These are phyloP conservation scores for Huiozyma naganishii DNA, from an alignment of 805 yeast genomes.

Conservation along the genomic window DNA sequence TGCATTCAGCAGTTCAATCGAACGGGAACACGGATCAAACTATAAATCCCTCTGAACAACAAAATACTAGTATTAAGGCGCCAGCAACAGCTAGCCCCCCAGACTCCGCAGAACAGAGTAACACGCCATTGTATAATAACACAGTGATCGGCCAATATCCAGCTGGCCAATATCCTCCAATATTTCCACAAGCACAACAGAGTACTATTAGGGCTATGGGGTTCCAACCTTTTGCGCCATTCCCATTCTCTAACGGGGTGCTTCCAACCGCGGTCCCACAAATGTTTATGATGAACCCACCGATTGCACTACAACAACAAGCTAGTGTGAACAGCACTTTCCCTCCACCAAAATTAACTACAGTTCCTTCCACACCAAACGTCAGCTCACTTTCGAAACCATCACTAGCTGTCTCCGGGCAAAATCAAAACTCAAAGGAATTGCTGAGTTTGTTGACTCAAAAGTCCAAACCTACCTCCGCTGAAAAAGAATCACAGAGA, in stretches of 20 bases:
- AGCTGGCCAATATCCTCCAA: not conserved
- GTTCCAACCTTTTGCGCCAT: constrained; percentile 27
- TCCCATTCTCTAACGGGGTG: constrained; percentile 20
- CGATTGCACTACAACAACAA: constrained; percentile 3
- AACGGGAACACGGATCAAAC: not conserved
- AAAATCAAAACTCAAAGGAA: constrained; percentile 7
- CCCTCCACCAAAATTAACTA: not conserved
- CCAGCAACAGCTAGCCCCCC: not conserved
- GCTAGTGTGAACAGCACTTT: not conserved
- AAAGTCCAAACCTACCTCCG: not conserved
- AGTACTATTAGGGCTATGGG: constrained; percentile 4
- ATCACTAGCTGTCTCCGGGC: constrained; percentile 20
- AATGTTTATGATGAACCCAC: constrained; percentile 1
- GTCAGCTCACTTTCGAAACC: constrained; percentile 32
- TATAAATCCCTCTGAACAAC: not conserved
- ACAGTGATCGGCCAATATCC: not conserved
- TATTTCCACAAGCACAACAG: constrained; percentile 7
- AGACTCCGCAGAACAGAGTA: not conserved
- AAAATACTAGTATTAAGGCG: too few species aligned
- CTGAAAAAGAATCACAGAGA: not conserved
- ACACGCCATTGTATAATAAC: not conserved
- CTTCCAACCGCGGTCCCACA: constrained; percentile 7
- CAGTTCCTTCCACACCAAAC: constrained; percentile 26
- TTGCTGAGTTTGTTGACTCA: constrained; percentile 30
- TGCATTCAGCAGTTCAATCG: constrained; percentile 36